Evolutionary conservation across 2,329 filamentous ascomycete genomes (phyloP).

Genomic region (Trichoderma cornu-damae): DNA sequence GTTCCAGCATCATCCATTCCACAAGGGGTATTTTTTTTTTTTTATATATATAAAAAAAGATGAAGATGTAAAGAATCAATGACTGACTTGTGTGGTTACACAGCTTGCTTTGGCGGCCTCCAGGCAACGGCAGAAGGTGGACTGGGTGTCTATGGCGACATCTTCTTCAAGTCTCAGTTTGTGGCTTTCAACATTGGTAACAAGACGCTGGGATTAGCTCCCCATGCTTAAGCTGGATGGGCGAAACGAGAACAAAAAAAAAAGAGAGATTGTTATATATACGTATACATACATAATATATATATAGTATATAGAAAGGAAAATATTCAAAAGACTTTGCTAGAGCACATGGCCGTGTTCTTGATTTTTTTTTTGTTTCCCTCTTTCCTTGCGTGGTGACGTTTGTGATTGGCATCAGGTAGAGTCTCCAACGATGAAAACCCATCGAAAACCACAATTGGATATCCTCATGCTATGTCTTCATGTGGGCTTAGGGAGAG

Average conservation of each 20-base stretch:
- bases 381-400: background rate
- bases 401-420: background rate
- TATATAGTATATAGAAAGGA: slow-evolving; percentile 4
- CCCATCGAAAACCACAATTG: background rate
- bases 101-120: slow-evolving; percentile 62
- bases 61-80: no score
- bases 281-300: slow-evolving; percentile 1
- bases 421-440: background rate
- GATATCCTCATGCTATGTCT: background rate
- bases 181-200: slow-evolving; percentile 54
- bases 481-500: background rate
- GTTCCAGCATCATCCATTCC: slow-evolving; percentile 24
- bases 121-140: slow-evolving; percentile 48
- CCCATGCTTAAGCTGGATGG: slow-evolving; percentile 21
- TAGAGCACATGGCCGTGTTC: background rate
- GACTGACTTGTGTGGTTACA: slow-evolving; percentile 22
- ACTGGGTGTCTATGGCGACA: slow-evolving; percentile 59
- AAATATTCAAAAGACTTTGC: slow-evolving; percentile 12
- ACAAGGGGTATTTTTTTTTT: background rate
- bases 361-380: background rate
- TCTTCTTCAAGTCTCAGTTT: slow-evolving; percentile 58
- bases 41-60: background rate
- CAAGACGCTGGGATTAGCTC: slow-evolving; percentile 48
- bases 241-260: background rate
- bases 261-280: background rate